Percentiles rank a stretch among this genome's conserved stretches.
Evolutionary conservation across 768 basidiomycete genomes (phyloP).

Genomic region (Russula griseocarnosa): DNA sequence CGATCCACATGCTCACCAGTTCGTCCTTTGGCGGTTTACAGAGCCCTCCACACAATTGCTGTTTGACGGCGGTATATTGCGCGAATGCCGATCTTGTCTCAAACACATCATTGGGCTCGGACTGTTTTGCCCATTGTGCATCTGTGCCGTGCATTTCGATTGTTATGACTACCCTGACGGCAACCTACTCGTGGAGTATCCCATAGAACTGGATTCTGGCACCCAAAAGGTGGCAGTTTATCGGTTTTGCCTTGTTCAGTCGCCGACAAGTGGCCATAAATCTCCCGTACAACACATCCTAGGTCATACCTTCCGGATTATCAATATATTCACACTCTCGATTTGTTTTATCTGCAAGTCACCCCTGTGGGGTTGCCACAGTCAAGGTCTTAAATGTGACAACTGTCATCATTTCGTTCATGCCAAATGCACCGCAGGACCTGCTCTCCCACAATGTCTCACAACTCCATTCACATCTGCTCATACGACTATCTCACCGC

Average conservation of each 20-base stretch:
- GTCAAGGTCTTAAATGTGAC: conserved; percentile 62
- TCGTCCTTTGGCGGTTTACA: conserved; percentile 63
- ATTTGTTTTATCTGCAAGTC: conserved; percentile 62
- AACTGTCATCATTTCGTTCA: conserved; percentile 63
- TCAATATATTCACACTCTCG: conserved; percentile 71
- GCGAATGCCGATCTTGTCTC: conserved; percentile 55
- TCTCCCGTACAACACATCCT: conserved; percentile 32
- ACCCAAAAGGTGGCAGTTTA: conserved; percentile 57
- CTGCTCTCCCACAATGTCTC: conserved; percentile 41
- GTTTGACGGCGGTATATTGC: conserved; percentile 37
- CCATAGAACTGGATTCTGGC: conserved; percentile 41
- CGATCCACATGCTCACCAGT: conserved; percentile 56
- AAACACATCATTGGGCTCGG: conserved; percentile 60
- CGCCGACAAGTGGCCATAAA: conserved; percentile 33
- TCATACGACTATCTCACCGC: conserved; percentile 51
- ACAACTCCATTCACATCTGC: conserved; percentile 39
- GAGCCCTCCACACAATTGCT: conserved; percentile 30
- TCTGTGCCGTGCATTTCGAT: conserved; percentile 67
- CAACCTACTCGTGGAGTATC: conserved; percentile 53
- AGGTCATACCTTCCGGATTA: conserved; percentile 50
- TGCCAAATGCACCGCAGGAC: conserved; percentile 42
- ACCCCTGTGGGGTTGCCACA: conserved; percentile 69
- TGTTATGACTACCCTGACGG: conserved; percentile 74
- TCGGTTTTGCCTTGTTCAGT: conserved; percentile 52
- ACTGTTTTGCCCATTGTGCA: conserved; percentile 66